These are phyloP conservation scores for Breynia disticha DNA, from an alignment of 441 rosid genomes.

Conservation along the genomic window DNA sequence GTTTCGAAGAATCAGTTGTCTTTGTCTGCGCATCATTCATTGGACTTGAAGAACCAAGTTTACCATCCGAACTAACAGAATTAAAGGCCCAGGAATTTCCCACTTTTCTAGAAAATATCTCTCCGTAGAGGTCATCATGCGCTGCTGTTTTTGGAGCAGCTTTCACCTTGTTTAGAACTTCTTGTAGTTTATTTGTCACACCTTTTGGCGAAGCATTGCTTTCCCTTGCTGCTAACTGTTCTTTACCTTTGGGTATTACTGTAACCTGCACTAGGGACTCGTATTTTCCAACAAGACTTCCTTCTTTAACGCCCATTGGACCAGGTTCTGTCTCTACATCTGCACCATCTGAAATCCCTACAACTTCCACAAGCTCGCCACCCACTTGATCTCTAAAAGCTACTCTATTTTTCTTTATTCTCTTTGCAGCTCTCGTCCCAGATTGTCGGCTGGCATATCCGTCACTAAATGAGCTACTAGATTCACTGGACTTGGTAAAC, in stretches of 20 bases:
- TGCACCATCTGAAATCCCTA: conserved; percentile 91
- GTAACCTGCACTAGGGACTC: conserved; percentile 76
- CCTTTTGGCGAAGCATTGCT: conserved; percentile 35
- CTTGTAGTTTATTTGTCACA: conserved; percentile 63
- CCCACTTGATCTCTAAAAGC: conserved; percentile 79
- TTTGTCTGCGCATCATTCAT: conserved; percentile 25
- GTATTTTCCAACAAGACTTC: conserved; percentile 95
- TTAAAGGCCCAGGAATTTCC: conserved; percentile 80
- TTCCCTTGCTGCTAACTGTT: conserved; percentile 33
- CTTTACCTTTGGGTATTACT: conserved; percentile 74
- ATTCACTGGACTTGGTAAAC: conserved; percentile 19
- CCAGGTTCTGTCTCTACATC: conserved; percentile 96
- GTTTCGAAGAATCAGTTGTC: conserved; percentile 16
- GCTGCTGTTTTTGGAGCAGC: conserved; percentile 46
- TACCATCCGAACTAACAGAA: conserved; percentile 16
- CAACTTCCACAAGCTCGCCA: conserved; percentile 82
- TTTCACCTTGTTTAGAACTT: conserved; percentile 60
- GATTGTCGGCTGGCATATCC: conserved; percentile 24
- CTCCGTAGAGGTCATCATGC: conserved; percentile 76
- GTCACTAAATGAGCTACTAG: conserved; percentile 18
- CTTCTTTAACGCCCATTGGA: conserved; percentile 88
- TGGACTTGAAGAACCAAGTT: conserved; percentile 24
- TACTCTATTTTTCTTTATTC: conserved; percentile 52
- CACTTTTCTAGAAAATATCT: conserved; percentile 53
- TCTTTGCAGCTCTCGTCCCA: conserved; percentile 45